These are phyloP conservation scores for Pelargonium australe DNA, from an alignment of 441 rosid genomes.

Conservation along the genomic window DNA sequence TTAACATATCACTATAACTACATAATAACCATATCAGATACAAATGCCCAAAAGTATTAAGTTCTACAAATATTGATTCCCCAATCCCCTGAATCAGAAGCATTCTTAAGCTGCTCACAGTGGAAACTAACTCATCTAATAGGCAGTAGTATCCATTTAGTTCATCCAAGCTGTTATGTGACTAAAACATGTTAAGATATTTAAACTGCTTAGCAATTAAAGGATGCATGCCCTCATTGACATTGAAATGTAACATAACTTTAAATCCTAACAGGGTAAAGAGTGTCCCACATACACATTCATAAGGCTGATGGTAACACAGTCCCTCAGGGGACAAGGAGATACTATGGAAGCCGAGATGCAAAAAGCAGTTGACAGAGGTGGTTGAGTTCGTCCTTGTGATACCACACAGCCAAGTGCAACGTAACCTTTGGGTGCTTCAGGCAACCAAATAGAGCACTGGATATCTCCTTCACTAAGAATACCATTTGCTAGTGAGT, in stretches of 20 bases:
- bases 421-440: conserved; percentile 86
- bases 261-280: conserved; percentile 8
- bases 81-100: not conserved
- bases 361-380: conserved; percentile 68
- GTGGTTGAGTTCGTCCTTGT: conserved; percentile 58
- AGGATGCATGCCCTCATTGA: not conserved
- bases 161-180: not conserved
- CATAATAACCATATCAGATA: not conserved
- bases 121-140: not conserved
- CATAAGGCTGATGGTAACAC: conserved; percentile 52
- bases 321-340: conserved; percentile 85
- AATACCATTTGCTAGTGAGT: conserved; percentile 19
- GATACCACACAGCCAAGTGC: conserved; percentile 87
- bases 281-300: conserved; percentile 43
- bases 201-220: conserved; percentile 1
- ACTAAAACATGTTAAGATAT: not conserved
- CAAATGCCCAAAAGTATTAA: not conserved
- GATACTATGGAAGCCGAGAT: conserved; percentile 71
- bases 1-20: not conserved
- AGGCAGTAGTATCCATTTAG: not conserved
- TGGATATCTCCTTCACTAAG: conserved; percentile 25
- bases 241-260: not conserved
- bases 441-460: conserved; percentile 92
- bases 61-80: not conserved
- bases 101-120: not conserved